phyloP scores from a whole-genome alignment of 495 filamentous ascomycete genomes.

The Barbatosphaeria neglecta region DNA sequence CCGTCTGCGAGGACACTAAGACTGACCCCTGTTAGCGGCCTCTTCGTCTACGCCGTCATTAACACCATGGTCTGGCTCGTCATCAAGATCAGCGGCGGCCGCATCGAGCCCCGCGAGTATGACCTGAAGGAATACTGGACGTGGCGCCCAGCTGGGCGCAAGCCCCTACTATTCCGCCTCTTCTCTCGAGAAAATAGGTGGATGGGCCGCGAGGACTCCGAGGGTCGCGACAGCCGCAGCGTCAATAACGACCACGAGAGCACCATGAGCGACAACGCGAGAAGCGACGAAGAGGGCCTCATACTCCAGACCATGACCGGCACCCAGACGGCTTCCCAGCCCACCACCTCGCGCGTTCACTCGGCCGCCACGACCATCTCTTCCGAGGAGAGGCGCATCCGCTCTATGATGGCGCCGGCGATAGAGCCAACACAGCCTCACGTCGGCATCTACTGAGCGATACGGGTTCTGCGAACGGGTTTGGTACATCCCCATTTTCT shows the following conservation, averaged over 20 bases:
- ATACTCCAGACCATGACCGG: not conserved
- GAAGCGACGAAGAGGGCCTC: not conserved
- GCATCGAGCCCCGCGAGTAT: slow-evolving; percentile 57
- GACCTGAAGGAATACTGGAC: slow-evolving; percentile 68
- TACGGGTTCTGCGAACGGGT: no score
- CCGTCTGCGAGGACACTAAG: no score
- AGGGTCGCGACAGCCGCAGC: not conserved
- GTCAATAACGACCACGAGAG: slow-evolving; percentile 1
- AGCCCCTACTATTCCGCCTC: slow-evolving; percentile 21
- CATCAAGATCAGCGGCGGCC: slow-evolving; percentile 41
- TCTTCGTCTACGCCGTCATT: slow-evolving; percentile 59
- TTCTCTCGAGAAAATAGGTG: no score
- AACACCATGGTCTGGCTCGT: slow-evolving; percentile 51
- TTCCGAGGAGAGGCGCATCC: not conserved
- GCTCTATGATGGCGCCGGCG: not conserved
- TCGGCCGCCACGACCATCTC: not conserved
- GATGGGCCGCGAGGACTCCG: no score
- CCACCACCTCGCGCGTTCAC: not conserved
- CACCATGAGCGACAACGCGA: not conserved
- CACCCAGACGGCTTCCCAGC: not conserved
- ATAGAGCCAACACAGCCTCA: not conserved
- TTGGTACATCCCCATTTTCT: no score
- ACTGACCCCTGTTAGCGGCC: slow-evolving; percentile 35
- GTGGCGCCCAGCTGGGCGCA: slow-evolving; percentile 33
- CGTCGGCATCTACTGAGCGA: not conserved